Base-by-base conservation (phyloP, 2,329 filamentous ascomycete species). In the Fusarium burgessii region DNA sequence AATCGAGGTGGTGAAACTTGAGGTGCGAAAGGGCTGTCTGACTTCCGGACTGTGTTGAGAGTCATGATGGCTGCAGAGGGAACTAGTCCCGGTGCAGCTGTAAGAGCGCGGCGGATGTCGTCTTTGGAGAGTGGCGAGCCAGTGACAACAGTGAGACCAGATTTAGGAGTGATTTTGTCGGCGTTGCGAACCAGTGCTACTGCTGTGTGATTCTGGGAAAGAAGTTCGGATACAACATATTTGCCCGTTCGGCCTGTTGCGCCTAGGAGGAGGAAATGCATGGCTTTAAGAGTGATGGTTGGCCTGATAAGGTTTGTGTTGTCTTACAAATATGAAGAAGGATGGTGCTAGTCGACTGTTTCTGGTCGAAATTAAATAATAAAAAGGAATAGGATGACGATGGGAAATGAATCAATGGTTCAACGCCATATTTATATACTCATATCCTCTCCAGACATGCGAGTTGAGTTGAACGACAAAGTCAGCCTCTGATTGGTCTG, bases 231-330 rank as follows among this genome's bases (percentile, higher is more conserved):
- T 20, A 84, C 76, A 33, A 84, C 81, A 14, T 81, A 79, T 62
- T 80, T 76, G 75, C 83, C 83, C 6, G 81, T 84, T 17, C 83
- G 81, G 36, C 83, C 82, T 66, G 77, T 83, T 52, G 80, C 80
- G 55, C 82, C 83, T n/a, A 85, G 77, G 17, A 84, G 78, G 49
- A 85, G 78, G 62, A 83, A 78, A 63, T 81, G 78, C 80, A 82
- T 82, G 46, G 58, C 76, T 15, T 14, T 7, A 3, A 4, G 8
- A 3, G 7, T 3, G 7, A 15, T 18, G 20, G 17, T 12, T 25
- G 14, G 18, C 12, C 1, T 4, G 23, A 42, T 13, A 11, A 10
- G 13, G 5, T 4, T 41, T 14, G 10, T 50, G 15, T n/a, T 40
- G 10, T 12, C 7, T 7, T 7, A 42, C 7, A 29, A 6, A 1